phyloP scores from a whole-genome alignment of 768 basidiomycete genomes.

The Auricularia cornea region DNA sequence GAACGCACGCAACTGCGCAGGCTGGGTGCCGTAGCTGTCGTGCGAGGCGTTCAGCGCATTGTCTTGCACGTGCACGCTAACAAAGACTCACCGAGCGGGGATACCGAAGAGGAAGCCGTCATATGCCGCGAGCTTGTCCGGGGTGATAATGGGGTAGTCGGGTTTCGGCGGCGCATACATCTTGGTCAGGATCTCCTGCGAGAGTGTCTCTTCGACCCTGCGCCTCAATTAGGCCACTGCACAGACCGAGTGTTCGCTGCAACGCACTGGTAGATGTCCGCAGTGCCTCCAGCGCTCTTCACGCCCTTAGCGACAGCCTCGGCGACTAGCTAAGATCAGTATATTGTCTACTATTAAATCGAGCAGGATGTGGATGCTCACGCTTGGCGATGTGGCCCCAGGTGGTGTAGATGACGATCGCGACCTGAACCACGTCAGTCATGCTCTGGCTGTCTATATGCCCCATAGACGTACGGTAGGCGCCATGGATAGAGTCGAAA shows the following conservation, averaged over 20 bases:
- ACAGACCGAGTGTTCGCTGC: not conserved
- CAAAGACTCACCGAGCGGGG: conserved; percentile 43
- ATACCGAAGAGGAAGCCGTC: conserved; percentile 64
- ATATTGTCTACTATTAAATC: not conserved
- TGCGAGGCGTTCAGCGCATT: no score
- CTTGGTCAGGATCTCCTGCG: conserved; percentile 52
- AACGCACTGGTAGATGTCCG: conserved; percentile 39
- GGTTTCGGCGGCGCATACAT: conserved; percentile 69
- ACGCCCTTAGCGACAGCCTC: conserved; percentile 34
- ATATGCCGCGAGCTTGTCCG: conserved; percentile 44
- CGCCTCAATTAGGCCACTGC: not conserved
- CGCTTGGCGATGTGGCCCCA: conserved; percentile 66
- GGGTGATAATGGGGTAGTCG: conserved; percentile 57
- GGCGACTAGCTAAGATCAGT: conserved; percentile 41
- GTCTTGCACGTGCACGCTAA: no score
- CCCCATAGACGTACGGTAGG: not conserved
- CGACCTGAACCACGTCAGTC: conserved; percentile 4
- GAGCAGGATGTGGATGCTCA: conserved; percentile 26
- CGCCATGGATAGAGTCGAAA: not conserved
- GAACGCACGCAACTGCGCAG: conserved; percentile 73
- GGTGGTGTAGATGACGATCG: conserved; percentile 49
- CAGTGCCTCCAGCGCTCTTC: conserved; percentile 34
- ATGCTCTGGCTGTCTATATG: not conserved
- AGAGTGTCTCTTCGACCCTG: conserved; percentile 74
- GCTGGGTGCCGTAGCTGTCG: conserved; percentile 55